Evolutionary conservation across 2,329 filamentous ascomycete species (phyloP).

Genomic region (Capronia coronata): DNA sequence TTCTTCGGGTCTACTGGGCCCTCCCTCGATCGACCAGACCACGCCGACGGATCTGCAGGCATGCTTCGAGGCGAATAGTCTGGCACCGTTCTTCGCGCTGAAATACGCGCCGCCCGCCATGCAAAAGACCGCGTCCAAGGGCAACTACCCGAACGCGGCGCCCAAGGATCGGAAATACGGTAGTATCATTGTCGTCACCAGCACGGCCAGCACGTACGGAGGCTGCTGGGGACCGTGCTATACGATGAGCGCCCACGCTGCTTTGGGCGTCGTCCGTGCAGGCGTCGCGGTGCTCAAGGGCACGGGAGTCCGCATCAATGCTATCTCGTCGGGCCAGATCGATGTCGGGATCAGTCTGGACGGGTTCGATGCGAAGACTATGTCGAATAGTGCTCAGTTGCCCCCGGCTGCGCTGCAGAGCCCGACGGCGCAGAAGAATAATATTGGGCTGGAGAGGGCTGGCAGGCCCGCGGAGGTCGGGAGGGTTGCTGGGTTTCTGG

Average conservation of each 20-base stretch:
- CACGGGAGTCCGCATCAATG: constrained; percentile 30
- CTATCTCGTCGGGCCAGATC: constrained; percentile 31
- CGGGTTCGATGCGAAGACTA: constrained; percentile 46
- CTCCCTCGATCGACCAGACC: constrained; percentile 51
- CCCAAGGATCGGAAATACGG: constrained; percentile 57
- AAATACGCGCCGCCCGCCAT: constrained; percentile 60
- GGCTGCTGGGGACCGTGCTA: constrained; percentile 56
- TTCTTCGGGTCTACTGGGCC: constrained; percentile 52
- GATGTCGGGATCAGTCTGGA: constrained; percentile 22
- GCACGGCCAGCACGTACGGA: constrained; percentile 52
- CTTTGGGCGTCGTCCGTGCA: constrained; percentile 51
- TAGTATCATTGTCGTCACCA: constrained; percentile 56
- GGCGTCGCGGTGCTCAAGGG: constrained; percentile 30
- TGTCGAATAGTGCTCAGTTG: constrained; percentile 45
- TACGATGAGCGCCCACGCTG: constrained; percentile 56
- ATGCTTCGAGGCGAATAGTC: constrained; percentile 55
- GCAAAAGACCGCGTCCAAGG: constrained; percentile 51
- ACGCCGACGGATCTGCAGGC: constrained; percentile 51
- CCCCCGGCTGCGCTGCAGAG: constrained; percentile 51
- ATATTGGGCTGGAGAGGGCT: constrained; percentile 53
- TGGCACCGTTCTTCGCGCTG: constrained; percentile 59
- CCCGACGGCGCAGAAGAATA: constrained; percentile 44
- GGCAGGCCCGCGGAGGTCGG: constrained; percentile 55
- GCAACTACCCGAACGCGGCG: constrained; percentile 54
- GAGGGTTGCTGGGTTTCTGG: constrained; percentile 56